phyloP scores from a whole-genome alignment of 2,329 filamentous ascomycete species.

The Neonectria neomacrospora region DNA sequence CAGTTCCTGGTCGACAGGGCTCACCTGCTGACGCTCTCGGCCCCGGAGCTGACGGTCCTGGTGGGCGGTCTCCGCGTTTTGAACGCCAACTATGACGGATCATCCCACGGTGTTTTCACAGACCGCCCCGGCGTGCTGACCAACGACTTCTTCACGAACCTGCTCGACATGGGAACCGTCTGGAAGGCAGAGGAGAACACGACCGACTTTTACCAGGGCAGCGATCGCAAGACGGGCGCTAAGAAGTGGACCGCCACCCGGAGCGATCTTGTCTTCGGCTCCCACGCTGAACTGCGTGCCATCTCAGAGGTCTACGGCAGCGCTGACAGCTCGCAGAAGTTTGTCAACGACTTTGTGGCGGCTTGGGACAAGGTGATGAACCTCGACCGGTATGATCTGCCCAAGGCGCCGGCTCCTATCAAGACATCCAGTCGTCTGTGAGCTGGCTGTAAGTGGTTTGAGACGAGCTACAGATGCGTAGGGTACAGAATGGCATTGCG shows the following conservation, averaged over 20 bases:
- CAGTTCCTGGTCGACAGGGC: conserved; percentile 78
- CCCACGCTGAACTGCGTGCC: conserved; percentile 77
- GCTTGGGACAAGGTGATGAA: conserved; percentile 82
- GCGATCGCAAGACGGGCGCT: conserved; percentile 72
- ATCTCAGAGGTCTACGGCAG: conserved; percentile 76
- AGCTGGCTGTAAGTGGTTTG: not conserved
- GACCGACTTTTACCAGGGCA: conserved; percentile 70
- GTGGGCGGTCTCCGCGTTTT: conserved; percentile 78
- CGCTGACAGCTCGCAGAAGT: conserved; percentile 68
- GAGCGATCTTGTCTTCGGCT: conserved; percentile 76
- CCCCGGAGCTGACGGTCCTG: conserved; percentile 76
- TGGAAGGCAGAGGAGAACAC: conserved; percentile 63
- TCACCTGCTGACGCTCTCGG: conserved; percentile 74
- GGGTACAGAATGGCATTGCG: not conserved
- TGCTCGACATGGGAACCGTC: conserved; percentile 73
- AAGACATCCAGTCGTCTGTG: not conserved
- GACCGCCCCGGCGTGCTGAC: conserved; percentile 73
- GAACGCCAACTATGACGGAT: conserved; percentile 77
- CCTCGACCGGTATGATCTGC: conserved; percentile 73
- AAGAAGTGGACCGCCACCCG: conserved; percentile 78
- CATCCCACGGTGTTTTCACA: conserved; percentile 75
- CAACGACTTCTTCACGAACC: conserved; percentile 85
- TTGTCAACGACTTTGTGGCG: conserved; percentile 76
- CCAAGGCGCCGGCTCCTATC: not conserved
- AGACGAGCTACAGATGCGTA: not conserved